Evolutionary conservation across 1,284 basidiomycete genomes (phyloP).

Genomic region (Tetrapyrgos nigripes): DNA sequence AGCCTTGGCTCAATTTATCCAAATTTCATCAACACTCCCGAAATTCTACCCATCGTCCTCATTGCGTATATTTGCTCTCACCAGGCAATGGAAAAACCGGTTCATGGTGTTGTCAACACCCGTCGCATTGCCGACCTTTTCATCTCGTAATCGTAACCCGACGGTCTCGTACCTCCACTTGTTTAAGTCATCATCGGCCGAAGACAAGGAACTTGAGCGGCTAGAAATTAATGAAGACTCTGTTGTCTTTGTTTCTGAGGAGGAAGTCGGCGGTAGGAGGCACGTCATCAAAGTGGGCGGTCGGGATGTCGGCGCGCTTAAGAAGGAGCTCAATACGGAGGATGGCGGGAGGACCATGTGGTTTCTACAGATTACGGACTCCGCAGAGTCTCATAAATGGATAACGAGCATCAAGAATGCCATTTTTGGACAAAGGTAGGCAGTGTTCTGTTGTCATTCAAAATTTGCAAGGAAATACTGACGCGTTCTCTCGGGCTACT

Average conservation of each 20-base stretch:
- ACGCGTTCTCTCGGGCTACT: not conserved
- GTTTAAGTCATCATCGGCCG: constrained; percentile 63
- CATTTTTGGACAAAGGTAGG: constrained; percentile 73
- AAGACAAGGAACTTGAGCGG: constrained; percentile 74
- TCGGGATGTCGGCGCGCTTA: constrained; percentile 57
- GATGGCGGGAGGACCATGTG: constrained; percentile 54
- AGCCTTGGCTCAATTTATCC: constrained; percentile 54
- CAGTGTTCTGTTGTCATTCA: constrained; percentile 13
- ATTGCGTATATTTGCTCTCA: constrained; percentile 70
- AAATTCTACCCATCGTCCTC: constrained; percentile 73
- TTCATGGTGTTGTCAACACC: constrained; percentile 67
- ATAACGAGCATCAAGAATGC: constrained; percentile 74
- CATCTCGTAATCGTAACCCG: constrained; percentile 21
- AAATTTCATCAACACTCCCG: constrained; percentile 58
- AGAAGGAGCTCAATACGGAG: constrained; percentile 45
- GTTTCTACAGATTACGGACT: constrained; percentile 69
- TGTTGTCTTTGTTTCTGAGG: constrained; percentile 74
- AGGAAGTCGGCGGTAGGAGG: constrained; percentile 66
- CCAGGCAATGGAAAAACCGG: constrained; percentile 75
- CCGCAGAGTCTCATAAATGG: constrained; percentile 71
- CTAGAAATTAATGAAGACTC: constrained; percentile 77
- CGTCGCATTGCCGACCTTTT: constrained; percentile 13
- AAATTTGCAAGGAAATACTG: too few species aligned
- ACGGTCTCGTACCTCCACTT: constrained; percentile 67
- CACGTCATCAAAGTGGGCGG: constrained; percentile 74